These are phyloP conservation scores for Colletotrichum plurivorum DNA, from an alignment of 2,329 filamentous ascomycete genomes.

Conservation along the genomic window DNA sequence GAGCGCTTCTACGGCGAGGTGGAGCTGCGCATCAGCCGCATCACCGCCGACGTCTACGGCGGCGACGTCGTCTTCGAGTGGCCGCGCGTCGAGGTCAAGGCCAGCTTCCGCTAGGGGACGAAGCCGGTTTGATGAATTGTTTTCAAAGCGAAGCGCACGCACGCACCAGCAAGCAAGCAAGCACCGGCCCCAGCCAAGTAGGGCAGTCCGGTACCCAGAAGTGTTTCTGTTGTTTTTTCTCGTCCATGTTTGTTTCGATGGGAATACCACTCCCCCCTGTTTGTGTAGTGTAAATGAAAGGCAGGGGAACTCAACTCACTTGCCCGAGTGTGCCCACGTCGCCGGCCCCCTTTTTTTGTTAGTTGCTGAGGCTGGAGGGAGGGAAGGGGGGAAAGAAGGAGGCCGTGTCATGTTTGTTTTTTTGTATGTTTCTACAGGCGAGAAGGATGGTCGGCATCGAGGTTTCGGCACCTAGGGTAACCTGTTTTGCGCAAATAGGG, in stretches of 20 bases:
- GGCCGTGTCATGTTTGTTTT: background rate
- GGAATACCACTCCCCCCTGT: background rate
- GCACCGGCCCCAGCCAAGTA: no score
- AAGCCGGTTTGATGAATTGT: conserved; percentile 14
- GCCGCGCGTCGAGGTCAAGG: conserved; percentile 74
- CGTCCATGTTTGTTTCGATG: background rate
- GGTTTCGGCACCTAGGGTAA: conserved; percentile 17
- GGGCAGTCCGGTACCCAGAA: background rate
- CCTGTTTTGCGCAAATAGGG: conserved; percentile 31
- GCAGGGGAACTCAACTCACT: background rate
- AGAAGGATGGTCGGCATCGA: conserved; percentile 8
- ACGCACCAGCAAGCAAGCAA: no score
- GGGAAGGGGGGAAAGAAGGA: background rate
- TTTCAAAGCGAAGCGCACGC: no score
- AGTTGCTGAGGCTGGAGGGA: background rate
- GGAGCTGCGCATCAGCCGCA: conserved; percentile 70
- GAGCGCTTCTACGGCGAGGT: conserved; percentile 75
- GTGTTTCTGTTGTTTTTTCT: background rate
- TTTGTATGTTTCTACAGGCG: conserved; percentile 24
- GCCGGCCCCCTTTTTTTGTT: conserved; percentile 1
- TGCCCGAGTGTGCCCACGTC: background rate
- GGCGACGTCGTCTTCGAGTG: conserved; percentile 77
- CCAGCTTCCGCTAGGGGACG: conserved; percentile 60
- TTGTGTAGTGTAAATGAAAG: conserved; percentile 1
- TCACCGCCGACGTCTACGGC: conserved; percentile 75